Evolutionary conservation across 2,329 filamentous ascomycete genomes (phyloP), one percentile per base, ranked within the genome.

Genomic region (Neopestalotiopsis clavispora): DNA sequence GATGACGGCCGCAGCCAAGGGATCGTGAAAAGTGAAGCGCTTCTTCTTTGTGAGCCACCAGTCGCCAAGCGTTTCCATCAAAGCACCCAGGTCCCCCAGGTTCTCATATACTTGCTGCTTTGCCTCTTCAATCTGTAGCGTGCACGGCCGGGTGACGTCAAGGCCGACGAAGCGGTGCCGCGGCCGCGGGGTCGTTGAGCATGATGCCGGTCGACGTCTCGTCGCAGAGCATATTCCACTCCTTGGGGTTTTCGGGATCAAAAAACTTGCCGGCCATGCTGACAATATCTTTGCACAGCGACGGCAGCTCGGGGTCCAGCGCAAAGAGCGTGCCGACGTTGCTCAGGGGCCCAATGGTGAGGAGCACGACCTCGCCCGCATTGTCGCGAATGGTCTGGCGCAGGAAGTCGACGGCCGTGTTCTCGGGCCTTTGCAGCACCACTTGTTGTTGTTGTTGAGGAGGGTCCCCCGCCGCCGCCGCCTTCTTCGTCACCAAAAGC

Each of bases 181-280:
- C 3, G 59, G 68, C 10, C 68, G 65, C 30, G 20, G 40, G 7
- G 68, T 64, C 10, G n/a, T 59, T 52, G 7, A 69, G 12, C 34
- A 65, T 59, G 14, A 67, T 69, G 52, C 49, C 68, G 6, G 68
- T 65, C 4, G 68, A 65, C 4, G 68, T 69, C 49, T 63, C 59
- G 52, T 69, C 68, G 14, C 67, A 65, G 13, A 59, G 20, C 14
- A 69, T 60, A 28, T 69, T 69, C 68, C 68, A 69, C 23, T 69
- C 68, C 14, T 56, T 23, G n/a, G 17, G 40, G 4, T 20, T 60
- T 17, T 45, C 49, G 34, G 59, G 17, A 6, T 56, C 49, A 13
- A 69, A 49, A 60, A 58, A 69, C n/a, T 40, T 58, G 60, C 68
- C 68, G 60, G 23, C 45, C 68, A 69, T 69, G 61, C 65, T 69